phyloP scores from a whole-genome alignment of 2,329 filamentous ascomycete species.

The Verticillium klebahnii region DNA sequence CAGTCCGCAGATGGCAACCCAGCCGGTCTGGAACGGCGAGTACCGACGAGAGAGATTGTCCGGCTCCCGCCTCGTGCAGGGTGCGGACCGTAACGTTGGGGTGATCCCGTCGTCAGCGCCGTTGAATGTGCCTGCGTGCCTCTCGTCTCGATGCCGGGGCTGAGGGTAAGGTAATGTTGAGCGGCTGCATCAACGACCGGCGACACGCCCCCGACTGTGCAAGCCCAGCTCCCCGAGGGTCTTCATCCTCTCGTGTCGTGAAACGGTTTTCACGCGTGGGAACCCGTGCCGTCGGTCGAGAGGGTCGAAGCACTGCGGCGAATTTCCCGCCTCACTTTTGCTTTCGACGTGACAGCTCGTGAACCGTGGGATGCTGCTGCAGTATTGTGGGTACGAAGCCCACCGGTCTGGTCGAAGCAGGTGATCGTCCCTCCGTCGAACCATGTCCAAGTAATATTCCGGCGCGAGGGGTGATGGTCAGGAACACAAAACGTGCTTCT shows the following conservation, averaged over 20 bases:
- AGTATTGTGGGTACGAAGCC: not conserved
- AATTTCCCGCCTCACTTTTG: not conserved
- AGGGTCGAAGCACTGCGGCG: not conserved
- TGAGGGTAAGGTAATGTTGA: not conserved
- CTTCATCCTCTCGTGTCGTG: not conserved
- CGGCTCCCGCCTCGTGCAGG: not conserved
- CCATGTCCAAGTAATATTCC: not conserved
- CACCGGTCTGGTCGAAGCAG: not conserved
- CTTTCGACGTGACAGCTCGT: not conserved
- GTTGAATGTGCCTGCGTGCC: not conserved
- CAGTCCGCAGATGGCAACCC: not conserved
- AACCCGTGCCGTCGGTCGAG: not conserved
- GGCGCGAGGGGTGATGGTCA: not conserved
- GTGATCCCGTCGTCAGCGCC: not conserved
- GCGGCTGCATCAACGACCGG: not conserved
- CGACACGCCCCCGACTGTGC: not conserved
- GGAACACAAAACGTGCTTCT: not conserved
- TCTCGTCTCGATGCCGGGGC: not conserved
- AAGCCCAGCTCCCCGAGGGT: not conserved
- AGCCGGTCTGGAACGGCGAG: not conserved
- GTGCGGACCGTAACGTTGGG: not conserved
- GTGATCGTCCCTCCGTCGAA: not conserved
- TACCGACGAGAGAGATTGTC: not conserved
- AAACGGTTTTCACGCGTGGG: not conserved
- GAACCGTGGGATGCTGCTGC: not conserved